Percentiles rank a stretch among this genome's conserved stretches.
These are phyloP conservation scores for Nothophytophthora sp. DNA, from an alignment of 352 stramenopile species.

Conservation along the genomic window DNA sequence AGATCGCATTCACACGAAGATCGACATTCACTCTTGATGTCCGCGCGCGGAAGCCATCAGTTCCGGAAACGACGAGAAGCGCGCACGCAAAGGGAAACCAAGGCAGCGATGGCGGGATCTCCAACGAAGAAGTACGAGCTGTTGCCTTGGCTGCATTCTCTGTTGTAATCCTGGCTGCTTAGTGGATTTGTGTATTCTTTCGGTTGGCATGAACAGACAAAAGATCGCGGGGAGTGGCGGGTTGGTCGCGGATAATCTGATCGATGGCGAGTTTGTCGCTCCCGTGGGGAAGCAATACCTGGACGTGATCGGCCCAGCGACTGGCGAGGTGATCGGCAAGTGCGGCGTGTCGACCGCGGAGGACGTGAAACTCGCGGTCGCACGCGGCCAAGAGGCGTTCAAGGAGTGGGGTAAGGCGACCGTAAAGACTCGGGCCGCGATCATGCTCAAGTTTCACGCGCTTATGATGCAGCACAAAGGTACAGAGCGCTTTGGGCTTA, in stretches of 20 bases:
- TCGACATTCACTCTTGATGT: too few species aligned
- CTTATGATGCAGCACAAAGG: constrained; percentile 89
- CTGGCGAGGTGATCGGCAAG: constrained; percentile 67
- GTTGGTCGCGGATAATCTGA: constrained; percentile 59
- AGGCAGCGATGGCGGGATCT: constrained; percentile 22
- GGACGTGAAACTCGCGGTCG: constrained; percentile 90
- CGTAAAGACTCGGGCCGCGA: constrained; percentile 93
- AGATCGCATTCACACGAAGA: too few species aligned
- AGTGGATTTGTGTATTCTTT: constrained; percentile 5
- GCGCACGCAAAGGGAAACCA: too few species aligned
- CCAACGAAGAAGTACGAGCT: constrained; percentile 25
- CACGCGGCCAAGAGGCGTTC: constrained; percentile 83
- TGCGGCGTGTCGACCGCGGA: constrained; percentile 75
- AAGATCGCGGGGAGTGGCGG: constrained; percentile 5
- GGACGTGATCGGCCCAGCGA: constrained; percentile 69
- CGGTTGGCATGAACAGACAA: constrained; percentile 19
- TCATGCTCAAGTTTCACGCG: constrained; percentile 97
- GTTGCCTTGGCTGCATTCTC: not conserved
- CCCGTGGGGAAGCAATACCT: constrained; percentile 43
- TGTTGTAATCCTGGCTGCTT: not conserved
- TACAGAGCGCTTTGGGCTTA: constrained; percentile 4
- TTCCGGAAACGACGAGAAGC: too few species aligned
- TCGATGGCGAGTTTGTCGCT: constrained; percentile 62
- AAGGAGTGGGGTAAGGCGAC: constrained; percentile 90
- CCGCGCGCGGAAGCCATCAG: too few species aligned